These are phyloP conservation scores for Vigna radiata DNA, from an alignment of 306 rosid species.

Conservation along the genomic window DNA sequence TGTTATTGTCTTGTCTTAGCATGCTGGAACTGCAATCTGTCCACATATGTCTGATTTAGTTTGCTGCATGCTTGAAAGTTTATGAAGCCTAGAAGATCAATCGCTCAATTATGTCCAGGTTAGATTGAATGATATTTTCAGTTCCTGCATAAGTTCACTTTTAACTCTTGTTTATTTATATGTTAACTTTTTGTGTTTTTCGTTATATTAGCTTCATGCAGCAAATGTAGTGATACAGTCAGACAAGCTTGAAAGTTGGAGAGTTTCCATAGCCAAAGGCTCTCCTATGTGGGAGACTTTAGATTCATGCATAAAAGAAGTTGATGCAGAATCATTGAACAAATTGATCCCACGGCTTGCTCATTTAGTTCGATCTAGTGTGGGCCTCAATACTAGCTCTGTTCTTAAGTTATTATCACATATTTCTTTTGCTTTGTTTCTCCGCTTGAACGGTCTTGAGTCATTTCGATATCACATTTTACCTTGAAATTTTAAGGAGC, in stretches of 20 bases:
- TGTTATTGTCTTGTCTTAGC: slow-evolving; percentile 57
- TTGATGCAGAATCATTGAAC: slow-evolving; percentile 77
- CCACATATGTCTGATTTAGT: slow-evolving; percentile 89
- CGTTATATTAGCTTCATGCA: slow-evolving; percentile 77
- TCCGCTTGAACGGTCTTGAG: slow-evolving; percentile 9
- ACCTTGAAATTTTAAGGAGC: slow-evolving; percentile 22
- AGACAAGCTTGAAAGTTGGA: slow-evolving; percentile 89
- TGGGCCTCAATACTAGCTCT: slow-evolving; percentile 96
- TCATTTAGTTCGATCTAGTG: slow-evolving; percentile 90
- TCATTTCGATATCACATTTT: slow-evolving; percentile 20
- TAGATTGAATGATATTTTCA: slow-evolving; percentile 44
- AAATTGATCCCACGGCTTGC: slow-evolving; percentile 85
- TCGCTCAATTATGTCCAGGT: slow-evolving; percentile 95
- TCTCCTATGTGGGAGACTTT: slow-evolving; percentile 99
- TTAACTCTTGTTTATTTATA: slow-evolving; percentile 29
- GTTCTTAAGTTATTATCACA: slow-evolving; percentile 9
- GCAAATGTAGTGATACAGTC: slow-evolving; percentile 85
- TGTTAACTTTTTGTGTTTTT: slow-evolving; percentile 28
- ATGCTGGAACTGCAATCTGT: slow-evolving; percentile 89
- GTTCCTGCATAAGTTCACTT: slow-evolving; percentile 27
- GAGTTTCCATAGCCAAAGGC: slow-evolving; percentile 95
- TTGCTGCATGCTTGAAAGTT: slow-evolving; percentile 97
- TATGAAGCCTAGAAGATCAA: slow-evolving; percentile 97
- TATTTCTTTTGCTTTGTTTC: slow-evolving; percentile 9
- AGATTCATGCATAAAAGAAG: slow-evolving; percentile 84